Evolutionary conservation across 169 alveolate genomes (phyloP).

Genomic region (Cryptosporidium canis): DNA sequence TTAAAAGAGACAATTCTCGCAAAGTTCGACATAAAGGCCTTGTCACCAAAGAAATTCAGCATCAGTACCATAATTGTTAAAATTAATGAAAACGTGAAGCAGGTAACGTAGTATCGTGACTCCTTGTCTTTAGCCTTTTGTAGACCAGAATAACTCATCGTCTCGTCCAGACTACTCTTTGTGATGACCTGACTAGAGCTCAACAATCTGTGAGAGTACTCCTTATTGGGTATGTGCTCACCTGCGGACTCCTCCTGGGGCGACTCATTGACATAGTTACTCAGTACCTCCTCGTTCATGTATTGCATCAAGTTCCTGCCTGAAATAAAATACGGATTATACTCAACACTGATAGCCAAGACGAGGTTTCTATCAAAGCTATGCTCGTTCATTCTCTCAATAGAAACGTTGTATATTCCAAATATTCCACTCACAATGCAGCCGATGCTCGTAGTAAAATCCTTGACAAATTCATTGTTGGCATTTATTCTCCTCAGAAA

Average conservation of each 20-base stretch:
- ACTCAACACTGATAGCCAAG: slow-evolving; percentile 11
- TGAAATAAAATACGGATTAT: slow-evolving; percentile 59
- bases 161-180: slow-evolving; percentile 6
- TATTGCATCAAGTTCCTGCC: slow-evolving; percentile 11
- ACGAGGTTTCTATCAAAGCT: neutral
- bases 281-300: slow-evolving; percentile 24
- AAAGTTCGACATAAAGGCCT: slow-evolving; percentile 10
- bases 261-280: neutral
- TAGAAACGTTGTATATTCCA: slow-evolving; percentile 35
- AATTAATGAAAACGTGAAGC: slow-evolving; percentile 24
- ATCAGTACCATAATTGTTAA: slow-evolving; percentile 26
- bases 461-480: slow-evolving; percentile 1
- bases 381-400: slow-evolving; percentile 7
- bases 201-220: slow-evolving; percentile 6
- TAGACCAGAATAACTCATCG: neutral
- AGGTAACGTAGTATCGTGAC: slow-evolving; percentile 18
- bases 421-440: slow-evolving; percentile 35
- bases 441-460: slow-evolving; percentile 7
- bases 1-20: slow-evolving; percentile 10
- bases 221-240: neutral
- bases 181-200: slow-evolving; percentile 6
- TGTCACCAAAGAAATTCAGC: slow-evolving; percentile 16
- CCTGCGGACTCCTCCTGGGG: no score
- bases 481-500: neutral
- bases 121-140: slow-evolving; percentile 20